Evolutionary conservation across 108 stramenopile species (phyloP).

Genomic region (Cyclotella atomus): DNA sequence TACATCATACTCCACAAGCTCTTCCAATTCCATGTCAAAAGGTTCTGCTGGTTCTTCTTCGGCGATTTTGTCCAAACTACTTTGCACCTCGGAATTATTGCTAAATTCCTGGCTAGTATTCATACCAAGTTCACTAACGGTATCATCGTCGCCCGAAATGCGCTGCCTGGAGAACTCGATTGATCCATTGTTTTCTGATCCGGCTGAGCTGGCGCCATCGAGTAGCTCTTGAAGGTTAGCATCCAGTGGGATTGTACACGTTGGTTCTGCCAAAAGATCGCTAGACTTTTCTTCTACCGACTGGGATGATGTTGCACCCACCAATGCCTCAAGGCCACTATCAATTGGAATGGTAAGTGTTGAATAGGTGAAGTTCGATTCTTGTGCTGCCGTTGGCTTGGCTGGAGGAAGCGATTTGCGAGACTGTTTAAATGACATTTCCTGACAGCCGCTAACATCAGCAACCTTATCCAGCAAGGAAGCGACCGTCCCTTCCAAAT

Average conservation of each 20-base stretch:
- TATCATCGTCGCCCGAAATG: conserved; percentile 32
- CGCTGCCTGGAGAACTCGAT: conserved; percentile 8
- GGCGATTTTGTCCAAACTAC: conserved; percentile 1
- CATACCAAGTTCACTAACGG: conserved; percentile 48
- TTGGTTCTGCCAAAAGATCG: not conserved
- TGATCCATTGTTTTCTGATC: conserved; percentile 3
- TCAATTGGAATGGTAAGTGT: conserved; percentile 3
- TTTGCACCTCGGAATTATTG: conserved; percentile 10
- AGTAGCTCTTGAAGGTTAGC: conserved; percentile 16
- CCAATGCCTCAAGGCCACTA: conserved; percentile 1
- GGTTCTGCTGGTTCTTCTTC: conserved; percentile 20
- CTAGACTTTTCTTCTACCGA: not conserved
- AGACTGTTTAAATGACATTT: not conserved
- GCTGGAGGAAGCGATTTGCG: not conserved
- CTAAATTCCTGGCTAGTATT: conserved; percentile 39
- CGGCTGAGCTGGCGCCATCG: not conserved
- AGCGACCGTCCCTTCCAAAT: conserved; percentile 26
- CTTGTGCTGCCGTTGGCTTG: not conserved
- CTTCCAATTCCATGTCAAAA: conserved; percentile 11
- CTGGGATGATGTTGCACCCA: not conserved
- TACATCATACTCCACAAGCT: conserved; percentile 13
- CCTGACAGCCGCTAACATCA: not conserved
- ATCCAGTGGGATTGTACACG: conserved; percentile 21
- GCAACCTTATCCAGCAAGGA: conserved; percentile 14
- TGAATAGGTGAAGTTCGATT: not conserved